Conservation (phyloP, 1,139 yeast species). For the Kazachstania sp. region DNA sequence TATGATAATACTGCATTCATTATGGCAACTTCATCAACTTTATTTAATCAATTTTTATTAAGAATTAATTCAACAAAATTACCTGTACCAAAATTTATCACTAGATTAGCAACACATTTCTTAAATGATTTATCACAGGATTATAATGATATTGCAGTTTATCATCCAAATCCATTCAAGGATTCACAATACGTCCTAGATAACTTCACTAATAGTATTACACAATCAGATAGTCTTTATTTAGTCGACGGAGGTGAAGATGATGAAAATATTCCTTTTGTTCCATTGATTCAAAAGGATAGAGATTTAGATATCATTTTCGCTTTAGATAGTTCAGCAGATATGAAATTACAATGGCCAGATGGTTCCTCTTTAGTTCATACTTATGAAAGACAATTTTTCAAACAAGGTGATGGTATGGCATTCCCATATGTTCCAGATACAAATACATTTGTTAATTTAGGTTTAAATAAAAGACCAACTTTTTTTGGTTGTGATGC, state of each 20-base stretch:
- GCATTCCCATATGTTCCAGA: conserved; percentile 84
- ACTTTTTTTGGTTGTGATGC: conserved; percentile 84
- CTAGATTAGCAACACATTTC: conserved; percentile 39
- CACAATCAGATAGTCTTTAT: conserved; percentile 39
- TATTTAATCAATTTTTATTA: conserved; percentile 26
- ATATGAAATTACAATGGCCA: conserved; percentile 62
- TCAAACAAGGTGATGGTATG: conserved; percentile 51
- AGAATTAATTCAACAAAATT: conserved; percentile 12
- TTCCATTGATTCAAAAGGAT: conserved; percentile 63
- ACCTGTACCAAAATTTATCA: conserved; percentile 37
- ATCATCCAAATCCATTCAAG: conserved; percentile 59
- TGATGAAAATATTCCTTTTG: conserved; percentile 68
- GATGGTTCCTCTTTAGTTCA: conserved; percentile 61
- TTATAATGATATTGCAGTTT: conserved; percentile 29
- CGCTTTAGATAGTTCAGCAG: conserved; percentile 80
- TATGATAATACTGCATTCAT: conserved; percentile 72
- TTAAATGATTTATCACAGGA: conserved; percentile 34
- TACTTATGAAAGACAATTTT: conserved; percentile 65
- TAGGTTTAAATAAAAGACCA: conserved; percentile 53
- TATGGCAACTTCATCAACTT: conserved; percentile 68
- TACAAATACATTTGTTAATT: conserved; percentile 48
- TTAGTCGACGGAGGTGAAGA: conserved; percentile 89
- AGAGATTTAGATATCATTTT: conserved; percentile 69
- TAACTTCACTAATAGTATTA: conserved; percentile 31
- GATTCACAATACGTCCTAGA: conserved; percentile 39